Evolutionary conservation across 129 eudicot genomes (phyloP).

Genomic region (Solidago caesia): DNA sequence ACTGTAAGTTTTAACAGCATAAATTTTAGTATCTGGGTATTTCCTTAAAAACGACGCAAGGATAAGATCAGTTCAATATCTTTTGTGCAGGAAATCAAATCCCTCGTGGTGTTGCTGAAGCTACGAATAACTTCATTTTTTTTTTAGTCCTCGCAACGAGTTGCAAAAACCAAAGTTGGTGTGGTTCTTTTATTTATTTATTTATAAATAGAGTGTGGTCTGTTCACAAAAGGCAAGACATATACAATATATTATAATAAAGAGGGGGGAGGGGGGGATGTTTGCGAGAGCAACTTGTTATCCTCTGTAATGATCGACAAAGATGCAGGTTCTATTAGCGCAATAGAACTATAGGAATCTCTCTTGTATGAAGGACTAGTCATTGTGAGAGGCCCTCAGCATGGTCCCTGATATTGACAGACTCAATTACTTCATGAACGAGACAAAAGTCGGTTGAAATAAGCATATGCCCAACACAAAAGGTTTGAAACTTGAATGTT

Average conservation of each 20-base stretch:
- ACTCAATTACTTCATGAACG: too few relatives aligned
- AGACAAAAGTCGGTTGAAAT: too few relatives aligned
- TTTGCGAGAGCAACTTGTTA: neutral
- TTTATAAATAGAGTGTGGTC: neutral
- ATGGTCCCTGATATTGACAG: too few relatives aligned
- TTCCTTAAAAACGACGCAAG: neutral
- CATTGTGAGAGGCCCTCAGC: neutral
- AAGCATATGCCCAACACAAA: too few relatives aligned
- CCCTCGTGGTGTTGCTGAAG: constrained; percentile 30
- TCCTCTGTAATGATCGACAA: neutral
- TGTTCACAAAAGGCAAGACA: neutral
- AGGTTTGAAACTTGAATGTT: too few relatives aligned
- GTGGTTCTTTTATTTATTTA: neutral
- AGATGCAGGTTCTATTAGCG: neutral
- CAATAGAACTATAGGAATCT: neutral
- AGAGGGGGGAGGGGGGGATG: neutral
- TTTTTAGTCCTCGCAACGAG: neutral
- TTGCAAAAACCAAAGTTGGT: constrained; percentile 2
- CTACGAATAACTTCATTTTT: neutral
- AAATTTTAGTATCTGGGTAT: neutral
- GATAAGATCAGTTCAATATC: constrained; percentile 15
- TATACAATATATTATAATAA: neutral
- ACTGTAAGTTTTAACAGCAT: constrained; percentile 24
- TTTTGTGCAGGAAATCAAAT: constrained; percentile 28
- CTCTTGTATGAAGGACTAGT: neutral